Percentiles rank a stretch among this genome's conserved stretches.
phyloP scores from a whole-genome alignment of 176 grass and related monocot genomes.

The Carex pumila region DNA sequence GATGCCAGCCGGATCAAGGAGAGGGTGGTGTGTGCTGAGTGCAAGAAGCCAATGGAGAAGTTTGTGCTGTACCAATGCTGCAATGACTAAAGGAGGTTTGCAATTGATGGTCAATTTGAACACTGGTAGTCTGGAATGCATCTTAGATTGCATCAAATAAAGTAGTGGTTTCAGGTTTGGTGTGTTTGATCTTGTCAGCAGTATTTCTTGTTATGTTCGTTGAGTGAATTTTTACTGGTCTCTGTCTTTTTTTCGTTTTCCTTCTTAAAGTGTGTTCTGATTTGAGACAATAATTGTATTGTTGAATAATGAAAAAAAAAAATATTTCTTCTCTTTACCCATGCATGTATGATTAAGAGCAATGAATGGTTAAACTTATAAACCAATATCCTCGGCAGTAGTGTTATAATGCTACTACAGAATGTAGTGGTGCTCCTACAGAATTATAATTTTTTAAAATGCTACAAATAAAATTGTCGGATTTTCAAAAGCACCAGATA shows the following conservation, averaged over 20 bases:
- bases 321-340: background rate
- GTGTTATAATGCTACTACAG: no score
- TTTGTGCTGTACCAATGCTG: slow-evolving; percentile 42
- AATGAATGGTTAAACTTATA: no score
- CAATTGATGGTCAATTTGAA: background rate
- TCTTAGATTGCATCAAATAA: slow-evolving; percentile 13
- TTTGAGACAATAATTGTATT: background rate
- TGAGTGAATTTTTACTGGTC: no score
- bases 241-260: background rate
- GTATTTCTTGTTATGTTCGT: no score
- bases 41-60: slow-evolving; percentile 35
- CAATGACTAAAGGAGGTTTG: slow-evolving; percentile 28
- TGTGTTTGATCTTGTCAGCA: background rate
- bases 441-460: no score
- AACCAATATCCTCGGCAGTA: no score
- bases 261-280: background rate
- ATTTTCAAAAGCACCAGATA: no score
- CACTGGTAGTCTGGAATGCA: background rate
- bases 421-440: no score
- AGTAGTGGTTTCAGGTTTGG: background rate
- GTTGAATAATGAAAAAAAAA: background rate
- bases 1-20: slow-evolving; percentile 25
- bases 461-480: no score
- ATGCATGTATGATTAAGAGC: no score
- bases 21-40: slow-evolving; percentile 33